A percentile compares a stretch with the other conserved stretches of the same genome.
These are phyloP conservation scores for Trichoderma guizhouense DNA, from an alignment of 2,329 filamentous ascomycete genomes.

Conservation along the genomic window DNA sequence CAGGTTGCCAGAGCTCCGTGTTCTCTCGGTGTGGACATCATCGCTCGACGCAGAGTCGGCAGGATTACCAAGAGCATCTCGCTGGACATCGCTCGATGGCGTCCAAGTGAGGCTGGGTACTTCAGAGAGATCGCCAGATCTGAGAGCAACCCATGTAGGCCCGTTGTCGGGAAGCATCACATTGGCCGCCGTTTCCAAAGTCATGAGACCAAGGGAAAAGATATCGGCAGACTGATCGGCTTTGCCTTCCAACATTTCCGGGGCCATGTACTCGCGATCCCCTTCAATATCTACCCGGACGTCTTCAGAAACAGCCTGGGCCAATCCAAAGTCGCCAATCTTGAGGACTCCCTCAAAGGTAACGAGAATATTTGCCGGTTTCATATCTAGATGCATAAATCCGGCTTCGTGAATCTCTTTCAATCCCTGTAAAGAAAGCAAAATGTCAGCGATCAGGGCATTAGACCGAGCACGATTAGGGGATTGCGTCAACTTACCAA, in stretches of 20 bases:
- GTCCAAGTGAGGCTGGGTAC: conserved; percentile 85
- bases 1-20: conserved; percentile 33
- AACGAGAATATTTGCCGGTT: conserved; percentile 81
- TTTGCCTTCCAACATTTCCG: conserved; percentile 81
- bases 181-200: conserved; percentile 91
- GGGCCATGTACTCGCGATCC: conserved; percentile 93
- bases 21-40: conserved; percentile 32
- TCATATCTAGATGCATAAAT: conserved; percentile 81
- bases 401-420: conserved; percentile 86
- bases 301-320: conserved; percentile 72
- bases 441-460: conserved; percentile 19
- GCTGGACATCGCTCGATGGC: conserved; percentile 64
- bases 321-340: conserved; percentile 83
- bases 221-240: conserved; percentile 91
- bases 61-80: conserved; percentile 63
- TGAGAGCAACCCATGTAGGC: conserved; percentile 81
- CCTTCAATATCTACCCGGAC: conserved; percentile 83
- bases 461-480: background rate
- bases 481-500: conserved; percentile 55
- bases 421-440: conserved; percentile 59
- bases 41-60: conserved; percentile 38
- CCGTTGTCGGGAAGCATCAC: conserved; percentile 93
- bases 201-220: conserved; percentile 90
- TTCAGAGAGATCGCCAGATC: conserved; percentile 84
- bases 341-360: conserved; percentile 78